Evolutionary conservation across 2,329 filamentous ascomycete species (phyloP).

Genomic region (Fusarium fujikuroi): DNA sequence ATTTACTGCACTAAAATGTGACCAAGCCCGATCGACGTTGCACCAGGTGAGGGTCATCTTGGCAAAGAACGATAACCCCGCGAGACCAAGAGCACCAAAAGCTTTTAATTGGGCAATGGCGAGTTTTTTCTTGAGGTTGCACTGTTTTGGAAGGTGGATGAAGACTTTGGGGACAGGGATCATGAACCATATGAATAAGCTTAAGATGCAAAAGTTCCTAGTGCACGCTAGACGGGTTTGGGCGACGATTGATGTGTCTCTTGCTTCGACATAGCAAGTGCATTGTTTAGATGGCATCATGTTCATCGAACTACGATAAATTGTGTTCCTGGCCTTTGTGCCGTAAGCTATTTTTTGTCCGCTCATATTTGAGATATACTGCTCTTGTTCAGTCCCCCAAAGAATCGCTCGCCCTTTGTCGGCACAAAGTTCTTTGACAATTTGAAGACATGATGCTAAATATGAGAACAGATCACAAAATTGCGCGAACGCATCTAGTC

Average conservation of each 20-base stretch:
- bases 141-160: slow-evolving; percentile 30
- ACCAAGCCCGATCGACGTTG: neutral
- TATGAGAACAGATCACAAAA: neutral
- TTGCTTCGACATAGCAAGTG: neutral
- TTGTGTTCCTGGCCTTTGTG: too few relatives aligned
- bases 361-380: accelerated
- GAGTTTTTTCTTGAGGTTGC: neutral
- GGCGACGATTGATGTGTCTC: neutral
- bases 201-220: slow-evolving; percentile 37
- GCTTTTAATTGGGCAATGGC: neutral
- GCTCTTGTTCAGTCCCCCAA: neutral
- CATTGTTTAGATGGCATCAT: too few relatives aligned
- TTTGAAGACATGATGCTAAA: neutral
- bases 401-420: neutral
- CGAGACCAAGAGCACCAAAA: neutral
- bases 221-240: neutral
- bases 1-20: neutral
- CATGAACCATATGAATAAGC: slow-evolving; percentile 30
- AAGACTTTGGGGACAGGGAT: slow-evolving; percentile 19
- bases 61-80: neutral
- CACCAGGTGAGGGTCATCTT: neutral
- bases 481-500: too few relatives aligned
- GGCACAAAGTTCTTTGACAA: neutral
- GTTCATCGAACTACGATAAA: neutral
- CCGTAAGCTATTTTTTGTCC: neutral